Evolutionary conservation across 805 yeast genomes (phyloP).

Genomic region (Candida namnaoensis): DNA sequence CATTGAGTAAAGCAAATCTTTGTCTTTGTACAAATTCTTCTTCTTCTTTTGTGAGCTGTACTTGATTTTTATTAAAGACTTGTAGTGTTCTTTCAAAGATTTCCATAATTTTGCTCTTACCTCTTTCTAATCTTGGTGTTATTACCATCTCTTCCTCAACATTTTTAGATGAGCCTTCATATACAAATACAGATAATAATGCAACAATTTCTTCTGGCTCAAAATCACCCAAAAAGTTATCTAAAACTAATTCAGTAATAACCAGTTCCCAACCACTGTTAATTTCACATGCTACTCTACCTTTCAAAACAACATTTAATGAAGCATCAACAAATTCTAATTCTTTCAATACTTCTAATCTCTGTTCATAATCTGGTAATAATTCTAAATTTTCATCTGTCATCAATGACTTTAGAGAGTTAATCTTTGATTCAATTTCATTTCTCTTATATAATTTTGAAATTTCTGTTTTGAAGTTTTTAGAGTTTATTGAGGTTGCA

Average conservation of each 20-base stretch:
- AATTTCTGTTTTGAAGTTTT: constrained; percentile 36
- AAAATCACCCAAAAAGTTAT: constrained; percentile 86
- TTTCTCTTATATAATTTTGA: constrained; percentile 36
- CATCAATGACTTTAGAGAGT: constrained; percentile 46
- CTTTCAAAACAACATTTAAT: constrained; percentile 76
- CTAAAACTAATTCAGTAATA: constrained; percentile 81
- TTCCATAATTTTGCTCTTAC: constrained; percentile 56
- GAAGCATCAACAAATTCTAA: constrained; percentile 73
- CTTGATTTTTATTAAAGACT: constrained; percentile 60
- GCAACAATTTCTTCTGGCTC: constrained; percentile 98
- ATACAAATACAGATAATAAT: constrained; percentile 81
- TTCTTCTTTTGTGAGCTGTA: constrained; percentile 75
- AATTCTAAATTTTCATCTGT: constrained; percentile 86
- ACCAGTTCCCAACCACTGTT: constrained; percentile 88
- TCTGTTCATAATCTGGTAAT: constrained; percentile 88
- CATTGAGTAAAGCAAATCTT: constrained; percentile 86
- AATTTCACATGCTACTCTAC: constrained; percentile 89
- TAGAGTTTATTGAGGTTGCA: constrained; percentile 24
- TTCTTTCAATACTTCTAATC: constrained; percentile 69
- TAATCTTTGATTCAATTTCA: constrained; percentile 40
- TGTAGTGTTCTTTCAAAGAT: constrained; percentile 56
- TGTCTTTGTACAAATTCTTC: constrained; percentile 74
- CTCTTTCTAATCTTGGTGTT: constrained; percentile 76
- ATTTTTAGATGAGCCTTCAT: constrained; percentile 59
- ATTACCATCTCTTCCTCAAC: constrained; percentile 51